Conservation (phyloP, 192 early-diverging fungal genomes). For the Gamsiella multidivaricata region DNA sequence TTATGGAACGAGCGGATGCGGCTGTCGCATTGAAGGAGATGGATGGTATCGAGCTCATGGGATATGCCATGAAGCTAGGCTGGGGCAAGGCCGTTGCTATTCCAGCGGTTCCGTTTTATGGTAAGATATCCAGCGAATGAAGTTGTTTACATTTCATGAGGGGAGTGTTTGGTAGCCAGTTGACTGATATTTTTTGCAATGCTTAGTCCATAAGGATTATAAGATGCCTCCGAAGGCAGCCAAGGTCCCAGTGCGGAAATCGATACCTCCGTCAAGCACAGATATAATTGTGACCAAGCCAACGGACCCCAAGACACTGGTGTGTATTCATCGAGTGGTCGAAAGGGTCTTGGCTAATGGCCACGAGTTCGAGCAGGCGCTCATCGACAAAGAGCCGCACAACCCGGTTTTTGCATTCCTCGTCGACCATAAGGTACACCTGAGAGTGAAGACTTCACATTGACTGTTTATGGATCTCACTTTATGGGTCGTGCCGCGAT, state of each 20-base stretch:
- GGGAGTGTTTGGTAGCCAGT: not conserved
- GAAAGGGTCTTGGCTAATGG: conserved; percentile 84
- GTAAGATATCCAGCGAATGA: conserved; percentile 54
- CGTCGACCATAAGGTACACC: conserved; percentile 70
- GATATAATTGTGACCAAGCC: conserved; percentile 79
- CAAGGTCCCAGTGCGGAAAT: conserved; percentile 37
- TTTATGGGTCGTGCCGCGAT: not conserved
- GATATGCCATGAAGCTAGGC: conserved; percentile 72
- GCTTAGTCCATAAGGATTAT: conserved; percentile 41
- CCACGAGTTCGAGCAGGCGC: conserved; percentile 69
- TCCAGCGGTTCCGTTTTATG: conserved; percentile 78
- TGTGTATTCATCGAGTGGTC: conserved; percentile 85
- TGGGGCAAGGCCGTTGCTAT: conserved; percentile 88
- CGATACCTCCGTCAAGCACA: conserved; percentile 54
- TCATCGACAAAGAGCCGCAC: conserved; percentile 59
- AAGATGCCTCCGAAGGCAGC: conserved; percentile 21
- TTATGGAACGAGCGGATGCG: conserved; percentile 83
- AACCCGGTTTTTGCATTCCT: conserved; percentile 82
- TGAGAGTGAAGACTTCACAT: no score
- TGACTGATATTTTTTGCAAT: not conserved
- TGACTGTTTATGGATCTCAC: not conserved
- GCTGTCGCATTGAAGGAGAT: conserved; percentile 75
- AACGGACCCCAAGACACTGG: conserved; percentile 58
- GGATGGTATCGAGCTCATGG: conserved; percentile 74
- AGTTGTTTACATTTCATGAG: not conserved